These are phyloP conservation scores for Phascolomyces articulosus DNA, from an alignment of 371 early-diverging fungal species.

Conservation along the genomic window DNA sequence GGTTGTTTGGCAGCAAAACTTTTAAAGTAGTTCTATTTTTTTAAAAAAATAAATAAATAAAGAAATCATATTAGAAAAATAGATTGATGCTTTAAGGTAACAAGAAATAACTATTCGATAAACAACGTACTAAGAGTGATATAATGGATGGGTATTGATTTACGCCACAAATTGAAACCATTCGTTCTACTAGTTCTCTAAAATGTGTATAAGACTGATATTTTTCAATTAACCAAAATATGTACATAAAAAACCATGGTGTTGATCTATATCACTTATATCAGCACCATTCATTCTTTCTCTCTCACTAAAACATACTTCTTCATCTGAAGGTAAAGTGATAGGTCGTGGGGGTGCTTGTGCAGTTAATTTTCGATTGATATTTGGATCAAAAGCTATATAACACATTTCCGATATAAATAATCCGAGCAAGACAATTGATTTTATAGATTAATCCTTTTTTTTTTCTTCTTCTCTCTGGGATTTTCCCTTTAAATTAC, in stretches of 20 bases:
- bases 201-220: slow-evolving; percentile 26
- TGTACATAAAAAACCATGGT: neutral
- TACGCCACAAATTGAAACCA: slow-evolving; percentile 33
- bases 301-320: slow-evolving; percentile 27
- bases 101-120: neutral
- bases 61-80: too few species aligned
- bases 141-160: slow-evolving; percentile 36
- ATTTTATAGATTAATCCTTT: neutral
- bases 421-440: neutral
- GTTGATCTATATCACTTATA: neutral
- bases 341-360: slow-evolving; percentile 78
- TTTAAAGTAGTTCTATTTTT: slow-evolving; percentile 44
- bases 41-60: neutral
- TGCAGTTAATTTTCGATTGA: slow-evolving; percentile 69
- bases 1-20: slow-evolving; percentile 50
- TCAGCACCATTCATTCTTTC: neutral
- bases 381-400: slow-evolving; percentile 66
- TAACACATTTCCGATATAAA: too few species aligned
- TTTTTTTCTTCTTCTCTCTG: neutral
- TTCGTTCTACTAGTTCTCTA: slow-evolving; percentile 20
- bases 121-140: slow-evolving; percentile 38
- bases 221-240: neutral
- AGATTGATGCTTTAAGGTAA: too few species aligned
- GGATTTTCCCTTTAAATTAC: slow-evolving; percentile 9
- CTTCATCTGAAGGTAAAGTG: slow-evolving; percentile 43